Conservation (phyloP, 1,139 yeast genomes). For the Yamadazyma oceani region DNA sequence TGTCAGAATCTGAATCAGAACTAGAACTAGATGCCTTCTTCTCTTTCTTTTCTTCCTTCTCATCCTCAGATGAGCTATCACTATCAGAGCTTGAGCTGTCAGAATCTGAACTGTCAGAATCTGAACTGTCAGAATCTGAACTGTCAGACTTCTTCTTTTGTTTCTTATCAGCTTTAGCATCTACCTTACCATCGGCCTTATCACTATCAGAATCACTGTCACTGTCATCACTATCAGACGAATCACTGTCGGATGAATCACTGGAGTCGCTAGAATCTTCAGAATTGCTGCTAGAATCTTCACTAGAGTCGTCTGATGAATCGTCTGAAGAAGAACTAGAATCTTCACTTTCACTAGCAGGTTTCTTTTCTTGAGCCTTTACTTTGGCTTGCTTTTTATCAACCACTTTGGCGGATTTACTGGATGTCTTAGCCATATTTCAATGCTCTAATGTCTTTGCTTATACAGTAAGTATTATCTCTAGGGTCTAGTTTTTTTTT, state of each 20-base stretch:
- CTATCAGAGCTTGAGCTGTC: conserved; percentile 18
- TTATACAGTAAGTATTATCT: not conserved
- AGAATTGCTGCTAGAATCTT: conserved; percentile 2
- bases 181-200: conserved; percentile 10
- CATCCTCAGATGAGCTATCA: conserved; percentile 30
- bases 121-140: conserved; percentile 25
- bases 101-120: conserved; percentile 22
- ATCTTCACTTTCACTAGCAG: conserved; percentile 3
- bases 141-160: conserved; percentile 25
- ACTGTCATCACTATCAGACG: conserved; percentile 14
- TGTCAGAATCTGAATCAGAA: conserved; percentile 2
- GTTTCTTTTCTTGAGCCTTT: conserved; percentile 9
- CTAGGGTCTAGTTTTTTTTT: conserved; percentile 5
- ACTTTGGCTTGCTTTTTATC: conserved; percentile 16
- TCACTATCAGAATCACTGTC: conserved; percentile 26
- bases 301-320: conserved; percentile 5
- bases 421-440: conserved; percentile 13
- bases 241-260: conserved; percentile 4
- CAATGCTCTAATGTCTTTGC: not conserved
- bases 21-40: conserved; percentile 11
- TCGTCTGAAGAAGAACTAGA: no score
- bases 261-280: conserved; percentile 4
- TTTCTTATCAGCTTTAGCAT: conserved; percentile 21
- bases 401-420: conserved; percentile 33
- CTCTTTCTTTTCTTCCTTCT: conserved; percentile 14